Percentiles rank a stretch among this genome's conserved stretches.
Evolutionary conservation across 2,329 filamentous ascomycete genomes (phyloP).

Genomic region (Stachybotrys echinatus): DNA sequence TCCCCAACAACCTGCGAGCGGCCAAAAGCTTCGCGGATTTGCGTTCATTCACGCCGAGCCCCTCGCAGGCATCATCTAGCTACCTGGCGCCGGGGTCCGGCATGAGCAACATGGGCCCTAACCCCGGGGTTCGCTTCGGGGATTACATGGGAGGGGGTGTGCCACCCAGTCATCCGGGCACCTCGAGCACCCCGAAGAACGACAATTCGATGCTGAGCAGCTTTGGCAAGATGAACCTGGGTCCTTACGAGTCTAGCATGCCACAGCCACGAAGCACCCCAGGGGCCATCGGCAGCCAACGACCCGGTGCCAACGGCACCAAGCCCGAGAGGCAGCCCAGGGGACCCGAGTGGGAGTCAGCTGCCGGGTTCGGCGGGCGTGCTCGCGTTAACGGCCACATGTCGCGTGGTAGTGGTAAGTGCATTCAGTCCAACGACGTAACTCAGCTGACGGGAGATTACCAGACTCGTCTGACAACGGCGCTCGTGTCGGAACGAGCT

Average conservation of each 20-base stretch:
- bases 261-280: constrained; percentile 40
- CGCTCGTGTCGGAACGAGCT: constrained; percentile 29
- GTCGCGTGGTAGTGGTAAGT: constrained; percentile 56
- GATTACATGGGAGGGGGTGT: constrained; percentile 38
- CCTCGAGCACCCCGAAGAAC: constrained; percentile 29
- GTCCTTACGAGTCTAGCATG: constrained; percentile 41
- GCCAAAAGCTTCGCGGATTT: constrained; percentile 97
- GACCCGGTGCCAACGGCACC: constrained; percentile 44
- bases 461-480: constrained; percentile 39
- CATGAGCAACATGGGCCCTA: constrained; percentile 49
- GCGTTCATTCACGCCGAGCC: constrained; percentile 90
- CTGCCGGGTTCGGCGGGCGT: constrained; percentile 47
- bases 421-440: not conserved
- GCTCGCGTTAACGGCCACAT: constrained; percentile 55
- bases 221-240: constrained; percentile 45
- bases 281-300: constrained; percentile 62
- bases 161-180: constrained; percentile 27
- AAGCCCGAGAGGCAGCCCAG: constrained; percentile 59
- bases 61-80: constrained; percentile 77
- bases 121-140: constrained; percentile 34
- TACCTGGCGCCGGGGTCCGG: constrained; percentile 47
- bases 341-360: constrained; percentile 56
- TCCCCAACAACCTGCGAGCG: constrained; percentile 77
- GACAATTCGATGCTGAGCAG: constrained; percentile 40
- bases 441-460: constrained; percentile 9